A percentile compares a stretch with the other conserved stretches of the same genome.
phyloP scores from a whole-genome alignment of 805 yeast species.

The Saccharomycopsis vini region DNA sequence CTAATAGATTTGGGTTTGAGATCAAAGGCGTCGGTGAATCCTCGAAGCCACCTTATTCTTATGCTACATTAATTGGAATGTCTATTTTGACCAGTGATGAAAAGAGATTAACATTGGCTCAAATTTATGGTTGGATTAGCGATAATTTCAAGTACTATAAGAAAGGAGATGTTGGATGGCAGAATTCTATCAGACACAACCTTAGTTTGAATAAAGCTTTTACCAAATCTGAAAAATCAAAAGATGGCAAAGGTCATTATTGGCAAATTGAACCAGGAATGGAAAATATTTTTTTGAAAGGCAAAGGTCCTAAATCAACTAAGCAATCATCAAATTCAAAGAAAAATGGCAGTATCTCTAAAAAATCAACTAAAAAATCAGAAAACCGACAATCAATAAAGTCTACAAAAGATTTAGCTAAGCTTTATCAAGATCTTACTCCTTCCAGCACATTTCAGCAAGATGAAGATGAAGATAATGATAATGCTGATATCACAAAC shows the following conservation, averaged over 20 bases:
- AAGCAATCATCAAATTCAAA: conserved; percentile 9
- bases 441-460: conserved; percentile 18
- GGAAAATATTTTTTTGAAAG: conserved; percentile 71
- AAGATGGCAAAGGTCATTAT: conserved; percentile 79
- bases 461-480: conserved; percentile 13
- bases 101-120: conserved; percentile 65
- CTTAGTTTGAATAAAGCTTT: conserved; percentile 89
- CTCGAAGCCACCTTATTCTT: conserved; percentile 85
- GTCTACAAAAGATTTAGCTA: neutral
- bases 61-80: conserved; percentile 89
- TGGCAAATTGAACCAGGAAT: conserved; percentile 85
- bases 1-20: neutral
- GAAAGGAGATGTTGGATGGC: conserved; percentile 91
- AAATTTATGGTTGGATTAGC: conserved; percentile 88
- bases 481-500: conserved; percentile 3
- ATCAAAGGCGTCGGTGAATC: conserved; percentile 15
- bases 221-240: conserved; percentile 81
- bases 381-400: neutral
- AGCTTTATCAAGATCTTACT: conserved; percentile 14
- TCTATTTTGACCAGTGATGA: conserved; percentile 77
- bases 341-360: neutral
- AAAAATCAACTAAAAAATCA: neutral
- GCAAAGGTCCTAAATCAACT: conserved; percentile 29
- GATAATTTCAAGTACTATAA: conserved; percentile 76
- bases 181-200: conserved; percentile 92